Conservation (phyloP, 2,329 filamentous ascomycete genomes). For the Fusarium begoniae region DNA sequence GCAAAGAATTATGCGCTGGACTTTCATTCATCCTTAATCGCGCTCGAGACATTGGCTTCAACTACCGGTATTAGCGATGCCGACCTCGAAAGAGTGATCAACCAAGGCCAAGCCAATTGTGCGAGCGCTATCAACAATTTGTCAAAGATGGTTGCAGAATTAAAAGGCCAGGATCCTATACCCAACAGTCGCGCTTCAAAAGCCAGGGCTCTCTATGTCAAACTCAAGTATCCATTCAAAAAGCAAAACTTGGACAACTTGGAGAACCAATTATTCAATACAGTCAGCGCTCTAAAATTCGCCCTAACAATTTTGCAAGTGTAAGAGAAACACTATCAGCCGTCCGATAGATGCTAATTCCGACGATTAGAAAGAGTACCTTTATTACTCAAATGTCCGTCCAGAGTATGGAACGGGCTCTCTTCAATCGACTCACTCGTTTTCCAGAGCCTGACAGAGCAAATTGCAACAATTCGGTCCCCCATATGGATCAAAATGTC, state of each 20-base stretch:
- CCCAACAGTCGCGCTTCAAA: neutral
- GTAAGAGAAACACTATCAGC: rapidly evolving
- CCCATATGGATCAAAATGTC: no score
- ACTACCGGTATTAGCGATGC: rapidly evolving
- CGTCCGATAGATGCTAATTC: neutral
- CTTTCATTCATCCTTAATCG: neutral
- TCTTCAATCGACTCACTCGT: no score
- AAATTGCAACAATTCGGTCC: no score
- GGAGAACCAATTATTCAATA: rapidly evolving
- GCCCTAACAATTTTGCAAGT: neutral
- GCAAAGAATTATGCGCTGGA: neutral
- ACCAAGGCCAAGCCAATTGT: neutral
- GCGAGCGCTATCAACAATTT: neutral
- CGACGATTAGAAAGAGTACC: rapidly evolving
- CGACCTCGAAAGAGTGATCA: neutral
- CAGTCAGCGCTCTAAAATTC: rapidly evolving
- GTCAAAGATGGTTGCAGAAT: rapidly evolving
- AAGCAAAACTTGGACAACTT: neutral
- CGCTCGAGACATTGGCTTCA: neutral
- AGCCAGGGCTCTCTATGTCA: rapidly evolving
- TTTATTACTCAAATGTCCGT: rapidly evolving
- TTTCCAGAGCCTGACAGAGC: no score
- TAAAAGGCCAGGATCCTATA: neutral
- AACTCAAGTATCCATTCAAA: neutral
- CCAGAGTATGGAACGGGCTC: neutral